Conservation (phyloP, 2,329 filamentous ascomycete species). For the Calonectria pseudoreteaudii region DNA sequence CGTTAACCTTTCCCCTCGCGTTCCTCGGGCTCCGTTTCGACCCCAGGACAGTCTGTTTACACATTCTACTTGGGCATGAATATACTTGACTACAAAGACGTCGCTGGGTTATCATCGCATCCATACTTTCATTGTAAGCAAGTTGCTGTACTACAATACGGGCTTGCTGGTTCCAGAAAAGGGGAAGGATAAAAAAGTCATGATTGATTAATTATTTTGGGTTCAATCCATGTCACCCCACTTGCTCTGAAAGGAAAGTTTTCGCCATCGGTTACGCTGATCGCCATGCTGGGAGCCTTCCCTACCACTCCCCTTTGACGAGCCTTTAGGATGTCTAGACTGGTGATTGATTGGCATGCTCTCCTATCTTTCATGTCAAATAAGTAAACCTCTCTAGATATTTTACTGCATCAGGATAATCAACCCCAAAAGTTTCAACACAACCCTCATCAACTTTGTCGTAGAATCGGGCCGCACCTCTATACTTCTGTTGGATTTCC, state of each 20-base stretch:
- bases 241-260: neutral
- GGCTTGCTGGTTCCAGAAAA: too few relatives aligned
- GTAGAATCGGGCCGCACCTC: neutral
- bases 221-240: too few relatives aligned
- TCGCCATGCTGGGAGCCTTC: too few relatives aligned
- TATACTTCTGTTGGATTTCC: neutral
- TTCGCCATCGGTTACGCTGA: neutral
- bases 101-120: neutral
- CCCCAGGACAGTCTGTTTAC: neutral
- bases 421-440: neutral
- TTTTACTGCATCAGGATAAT: neutral
- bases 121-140: too few relatives aligned
- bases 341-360: too few relatives aligned
- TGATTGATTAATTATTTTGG: too few relatives aligned
- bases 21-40: neutral
- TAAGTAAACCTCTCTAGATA: neutral
- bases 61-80: neutral
- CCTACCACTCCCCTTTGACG: too few relatives aligned
- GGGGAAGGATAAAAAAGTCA: too few relatives aligned
- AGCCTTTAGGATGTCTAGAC: too few relatives aligned
- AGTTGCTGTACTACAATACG: too few relatives aligned
- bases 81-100: neutral
- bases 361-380: neutral
- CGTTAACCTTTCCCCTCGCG: neutral
- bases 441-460: neutral